These are phyloP conservation scores for Podaxis sp. DNA, from an alignment of 768 basidiomycete species.

Conservation along the genomic window DNA sequence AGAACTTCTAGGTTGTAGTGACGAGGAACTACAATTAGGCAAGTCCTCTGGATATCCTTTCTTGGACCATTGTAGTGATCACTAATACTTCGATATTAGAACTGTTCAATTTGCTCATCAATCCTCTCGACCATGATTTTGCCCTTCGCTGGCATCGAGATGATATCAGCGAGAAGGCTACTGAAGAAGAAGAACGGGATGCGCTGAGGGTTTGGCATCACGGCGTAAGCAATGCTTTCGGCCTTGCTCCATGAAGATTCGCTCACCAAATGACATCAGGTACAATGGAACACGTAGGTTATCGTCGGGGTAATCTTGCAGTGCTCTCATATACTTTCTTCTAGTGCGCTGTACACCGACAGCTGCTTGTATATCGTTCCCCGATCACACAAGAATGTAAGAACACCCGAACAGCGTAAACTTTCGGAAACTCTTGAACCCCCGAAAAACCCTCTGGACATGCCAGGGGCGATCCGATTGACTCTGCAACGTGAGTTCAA, in stretches of 20 bases:
- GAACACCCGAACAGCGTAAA: conserved; percentile 54
- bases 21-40: conserved; percentile 72
- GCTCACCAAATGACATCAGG: conserved; percentile 28
- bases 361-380: conserved; percentile 71
- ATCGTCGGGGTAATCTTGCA: neutral
- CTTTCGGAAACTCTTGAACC: conserved; percentile 48
- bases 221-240: conserved; percentile 43
- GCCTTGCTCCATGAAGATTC: neutral
- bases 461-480: conserved; percentile 64
- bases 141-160: conserved; percentile 80
- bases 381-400: conserved; percentile 52
- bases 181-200: conserved; percentile 51
- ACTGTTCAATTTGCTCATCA: conserved; percentile 72
- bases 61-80: neutral
- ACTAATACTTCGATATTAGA: conserved; percentile 33
- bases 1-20: conserved; percentile 50
- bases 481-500: conserved; percentile 43
- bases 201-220: conserved; percentile 58
- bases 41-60: conserved; percentile 15
- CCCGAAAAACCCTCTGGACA: conserved; percentile 54
- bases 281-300: conserved; percentile 80
- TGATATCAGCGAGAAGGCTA: conserved; percentile 58
- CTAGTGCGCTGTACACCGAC: conserved; percentile 63
- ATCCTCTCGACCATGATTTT: conserved; percentile 60
- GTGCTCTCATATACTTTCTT: conserved; percentile 1